phyloP scores from a whole-genome alignment of 2,329 filamentous ascomycete species.

The Biscogniauxia mediterranea region DNA sequence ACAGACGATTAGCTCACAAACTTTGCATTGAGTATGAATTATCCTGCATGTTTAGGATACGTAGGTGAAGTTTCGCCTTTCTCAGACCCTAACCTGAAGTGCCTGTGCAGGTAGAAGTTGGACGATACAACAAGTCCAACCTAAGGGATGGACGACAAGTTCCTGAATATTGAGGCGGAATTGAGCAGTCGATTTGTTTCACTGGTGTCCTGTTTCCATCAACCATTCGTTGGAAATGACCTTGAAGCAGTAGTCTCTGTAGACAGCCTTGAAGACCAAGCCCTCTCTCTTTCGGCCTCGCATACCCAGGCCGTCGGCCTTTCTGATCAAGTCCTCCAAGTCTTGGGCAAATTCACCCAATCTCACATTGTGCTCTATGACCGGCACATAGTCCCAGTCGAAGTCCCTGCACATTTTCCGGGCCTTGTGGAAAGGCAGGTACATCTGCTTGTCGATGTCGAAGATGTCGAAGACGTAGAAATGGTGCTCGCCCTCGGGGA shows the following conservation, averaged over 20 bases:
- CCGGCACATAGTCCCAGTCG: slow-evolving; percentile 16
- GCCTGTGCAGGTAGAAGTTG: too few species aligned
- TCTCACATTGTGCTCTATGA: slow-evolving; percentile 4
- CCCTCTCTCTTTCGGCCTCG: slow-evolving; percentile 29
- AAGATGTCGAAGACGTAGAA: slow-evolving; percentile 26
- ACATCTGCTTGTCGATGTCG: slow-evolving; percentile 17
- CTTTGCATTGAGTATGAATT: too few species aligned
- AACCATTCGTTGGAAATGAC: slow-evolving; percentile 33
- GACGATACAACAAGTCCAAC: too few species aligned
- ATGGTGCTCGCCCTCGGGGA: slow-evolving; percentile 17
- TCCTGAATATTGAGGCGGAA: background rate
- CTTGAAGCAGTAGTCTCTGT: slow-evolving; percentile 26
- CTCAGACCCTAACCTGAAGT: too few species aligned
- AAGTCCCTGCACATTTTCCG: slow-evolving; percentile 8
- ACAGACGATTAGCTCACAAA: too few species aligned
- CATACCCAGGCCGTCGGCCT: slow-evolving; percentile 27
- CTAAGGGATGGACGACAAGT: too few species aligned
- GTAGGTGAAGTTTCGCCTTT: too few species aligned
- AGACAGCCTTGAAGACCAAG: slow-evolving; percentile 27
- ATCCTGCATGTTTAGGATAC: too few species aligned
- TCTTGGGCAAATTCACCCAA: slow-evolving; percentile 12
- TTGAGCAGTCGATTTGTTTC: background rate
- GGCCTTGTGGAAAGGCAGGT: slow-evolving; percentile 2
- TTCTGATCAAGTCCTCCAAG: slow-evolving; percentile 24
- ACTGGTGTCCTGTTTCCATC: slow-evolving; percentile 18